A percentile compares a stretch with the other conserved stretches of the same genome.
Conservation (phyloP, 805 yeast genomes). For the Starmerella bacillaris region DNA sequence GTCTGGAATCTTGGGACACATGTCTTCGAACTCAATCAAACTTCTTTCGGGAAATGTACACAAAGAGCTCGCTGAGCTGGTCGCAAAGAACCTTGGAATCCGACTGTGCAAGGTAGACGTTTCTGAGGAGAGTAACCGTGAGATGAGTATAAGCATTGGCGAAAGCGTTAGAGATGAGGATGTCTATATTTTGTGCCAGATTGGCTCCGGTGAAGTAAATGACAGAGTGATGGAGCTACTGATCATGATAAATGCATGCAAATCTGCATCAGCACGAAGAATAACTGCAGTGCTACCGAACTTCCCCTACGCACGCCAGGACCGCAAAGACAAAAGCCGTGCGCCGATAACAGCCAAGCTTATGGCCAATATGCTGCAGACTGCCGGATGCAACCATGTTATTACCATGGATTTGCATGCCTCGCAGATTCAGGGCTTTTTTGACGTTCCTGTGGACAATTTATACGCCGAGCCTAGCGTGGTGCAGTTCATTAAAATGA, state of each 20-base stretch:
- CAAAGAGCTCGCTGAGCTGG: conserved; percentile 59
- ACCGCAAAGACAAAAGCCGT: conserved; percentile 85
- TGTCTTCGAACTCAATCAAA: conserved; percentile 27
- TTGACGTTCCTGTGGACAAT: conserved; percentile 90
- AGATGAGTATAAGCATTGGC: conserved; percentile 32
- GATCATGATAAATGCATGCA: conserved; percentile 84
- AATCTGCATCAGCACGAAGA: conserved; percentile 83
- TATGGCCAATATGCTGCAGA: conserved; percentile 78
- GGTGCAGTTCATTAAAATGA: conserved; percentile 59
- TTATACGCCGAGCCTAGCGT: conserved; percentile 90
- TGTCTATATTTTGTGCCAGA: conserved; percentile 34
- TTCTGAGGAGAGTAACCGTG: conserved; percentile 25
- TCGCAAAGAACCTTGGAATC: conserved; percentile 48
- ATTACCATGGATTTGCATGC: conserved; percentile 97
- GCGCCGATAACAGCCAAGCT: conserved; percentile 95
- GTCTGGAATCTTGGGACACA: too few relatives aligned
- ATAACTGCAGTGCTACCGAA: conserved; percentile 91
- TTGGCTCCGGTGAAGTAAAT: conserved; percentile 73
- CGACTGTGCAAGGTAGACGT: conserved; percentile 36
- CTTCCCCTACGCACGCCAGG: conserved; percentile 96
- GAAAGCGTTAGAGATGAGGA: conserved; percentile 90
- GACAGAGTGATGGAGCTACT: conserved; percentile 75
- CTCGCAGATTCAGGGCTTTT: conserved; percentile 94
- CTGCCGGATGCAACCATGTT: conserved; percentile 92
- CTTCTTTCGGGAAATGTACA: conserved; percentile 42